Base-by-base conservation (phyloP, 202 grass and related monocot genomes). In the Sporobolus alterniflorus region DNA sequence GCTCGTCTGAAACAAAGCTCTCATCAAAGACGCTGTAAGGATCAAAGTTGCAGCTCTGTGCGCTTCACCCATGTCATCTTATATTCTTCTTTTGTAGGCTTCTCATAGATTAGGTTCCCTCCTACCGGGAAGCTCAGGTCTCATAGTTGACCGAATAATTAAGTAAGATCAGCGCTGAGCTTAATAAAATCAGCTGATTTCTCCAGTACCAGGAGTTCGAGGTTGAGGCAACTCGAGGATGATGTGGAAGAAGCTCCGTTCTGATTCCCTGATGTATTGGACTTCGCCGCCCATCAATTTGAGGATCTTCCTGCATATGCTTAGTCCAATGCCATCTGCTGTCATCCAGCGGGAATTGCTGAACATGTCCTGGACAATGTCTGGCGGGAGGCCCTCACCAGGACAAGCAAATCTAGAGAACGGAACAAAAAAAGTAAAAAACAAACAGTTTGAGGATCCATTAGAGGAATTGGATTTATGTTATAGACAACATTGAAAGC, bases 331-430 rank as follows among this genome's bases (percentile, higher is more conserved):
- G 42, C 96, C 96, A 86, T 99, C 96, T 70, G 94, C 77, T 20
- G 93, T 94, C 31, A 63, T 72, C 96, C 96, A 94, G 25, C 83
- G 85, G 31, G 92, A 90, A 66, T 96, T 96, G 43, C 91, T 90
- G 64, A 99, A 99, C 93, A 99, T 92, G 75, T 99, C 96, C 85
- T 96, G 96, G 32, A 99, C 93, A 64, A 99, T 82, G 59, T 96
- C 96, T 47, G 91, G 81, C 40, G 93, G 89, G 64, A 99, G 91
- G 48, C 96, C 96, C 55, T 96, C 96, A 30, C 96, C 96, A 21
- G 96, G 93, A 76, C 91, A 96, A 59, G 91, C 74, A 42, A 99
- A 94, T 73, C 96, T 99, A 82, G 9, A 82, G 55, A 82, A 80
- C 62, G 65, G 8, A n/a, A 59, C 0, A 84, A 34, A 66, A 18